Conservation (phyloP, 495 filamentous ascomycete species). For the Aspergillus asperescens region DNA sequence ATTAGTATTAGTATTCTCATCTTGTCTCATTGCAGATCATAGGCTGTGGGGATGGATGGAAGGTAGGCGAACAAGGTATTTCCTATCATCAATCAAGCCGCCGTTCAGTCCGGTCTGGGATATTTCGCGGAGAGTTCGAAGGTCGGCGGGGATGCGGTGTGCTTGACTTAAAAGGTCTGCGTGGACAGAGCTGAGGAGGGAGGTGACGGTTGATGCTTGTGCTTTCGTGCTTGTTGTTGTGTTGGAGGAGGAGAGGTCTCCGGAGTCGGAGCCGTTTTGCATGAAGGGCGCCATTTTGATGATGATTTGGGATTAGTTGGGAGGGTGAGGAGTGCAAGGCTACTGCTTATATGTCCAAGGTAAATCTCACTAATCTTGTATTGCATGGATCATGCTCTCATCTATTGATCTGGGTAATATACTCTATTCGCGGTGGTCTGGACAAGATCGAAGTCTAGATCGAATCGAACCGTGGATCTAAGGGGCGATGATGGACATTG, state of each 20-base stretch:
- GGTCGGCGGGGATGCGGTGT: background rate
- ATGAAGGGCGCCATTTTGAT: background rate
- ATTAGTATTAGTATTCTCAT: background rate
- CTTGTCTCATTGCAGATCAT: background rate
- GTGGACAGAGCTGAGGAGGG: background rate
- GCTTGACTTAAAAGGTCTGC: background rate
- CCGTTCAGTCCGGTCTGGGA: background rate
- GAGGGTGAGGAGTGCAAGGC: no score
- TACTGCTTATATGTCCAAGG: no score
- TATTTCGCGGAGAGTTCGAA: background rate
- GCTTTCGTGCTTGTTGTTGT: background rate
- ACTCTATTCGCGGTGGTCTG: no score
- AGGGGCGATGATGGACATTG: no score
- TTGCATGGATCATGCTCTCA: no score
- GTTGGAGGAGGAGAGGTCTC: background rate
- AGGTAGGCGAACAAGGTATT: slow-evolving; percentile 11
- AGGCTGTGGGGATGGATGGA: no score
- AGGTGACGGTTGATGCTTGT: background rate
- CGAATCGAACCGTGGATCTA: no score
- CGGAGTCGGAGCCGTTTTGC: background rate
- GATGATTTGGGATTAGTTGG: no score
- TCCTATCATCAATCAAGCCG: slow-evolving; percentile 13
- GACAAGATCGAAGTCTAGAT: no score
- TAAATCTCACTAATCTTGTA: no score
- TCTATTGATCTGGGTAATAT: no score